Base-by-base conservation (phyloP, 805 yeast genomes). In the Cyberlindnera amylophila region DNA sequence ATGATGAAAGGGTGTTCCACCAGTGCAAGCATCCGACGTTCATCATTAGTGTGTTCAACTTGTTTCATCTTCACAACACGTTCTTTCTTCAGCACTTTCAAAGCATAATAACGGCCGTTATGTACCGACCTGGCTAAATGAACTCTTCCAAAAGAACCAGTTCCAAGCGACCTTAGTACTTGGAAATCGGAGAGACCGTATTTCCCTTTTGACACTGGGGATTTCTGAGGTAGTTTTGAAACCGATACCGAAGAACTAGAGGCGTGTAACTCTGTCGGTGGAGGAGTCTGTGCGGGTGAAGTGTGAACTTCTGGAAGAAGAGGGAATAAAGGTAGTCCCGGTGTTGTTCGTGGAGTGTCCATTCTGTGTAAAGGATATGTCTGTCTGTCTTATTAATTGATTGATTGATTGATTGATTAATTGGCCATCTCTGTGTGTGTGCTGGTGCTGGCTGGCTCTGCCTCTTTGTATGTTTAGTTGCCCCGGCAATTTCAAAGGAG, bases 141-240 rank as follows among this genome's bases (percentile, higher is more conserved):
- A 34, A 90, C 97, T 47, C 97, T 74, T 18, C 97, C 97, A 68
- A 90, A 90, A 3, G 96, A 89, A 2, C 97, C 97, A 0, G 97
- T 90, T 2, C 97, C 97, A 44, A 90, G 70, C 6, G 97, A 90
- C 52, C 96, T 75, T 72, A 85, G 73, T 46, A 89, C 81, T 52
- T 81, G 83, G 59, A 90, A 90, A 67, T 90, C 97, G 18, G 72
- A 64, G 13, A 90, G 65, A 12, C 85, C 74, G 62, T 90, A 90
- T 59, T 88, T 89, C 13, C 96, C 96, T 32, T 52, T 57, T 4
- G 62, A 58, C 1, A 54, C 47, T 1, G 61, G 45, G 0, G 62
- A 58, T 38, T 53, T 55, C 36, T 54, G 55, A 7, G 62, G 62
- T 2, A 58, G 60, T 44, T 38, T 51, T 50, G 41, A 49, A 47